Evolutionary conservation across 352 stramenopile species (phyloP), one percentile per base, ranked within the genome.

Genomic region (Globisporangium recalcitrans): DNA sequence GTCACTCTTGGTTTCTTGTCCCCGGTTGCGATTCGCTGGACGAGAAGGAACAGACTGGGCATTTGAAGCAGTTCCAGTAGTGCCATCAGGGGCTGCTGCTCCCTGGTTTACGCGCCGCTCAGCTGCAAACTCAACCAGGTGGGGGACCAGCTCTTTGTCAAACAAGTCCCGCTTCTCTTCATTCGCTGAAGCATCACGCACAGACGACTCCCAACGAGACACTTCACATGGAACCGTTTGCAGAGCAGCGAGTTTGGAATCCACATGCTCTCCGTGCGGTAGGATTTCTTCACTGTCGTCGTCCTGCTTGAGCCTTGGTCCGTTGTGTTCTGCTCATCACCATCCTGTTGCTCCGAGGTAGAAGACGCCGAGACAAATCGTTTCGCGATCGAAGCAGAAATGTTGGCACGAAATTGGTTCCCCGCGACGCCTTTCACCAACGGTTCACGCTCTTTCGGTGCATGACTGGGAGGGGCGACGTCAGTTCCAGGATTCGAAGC

Each of bases 181-280:
- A 4, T 52, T 11, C 26, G 19, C 29, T 29, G 65, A 70, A 51
- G 53, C 60, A 1, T 63, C 70, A 1, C 64, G 64, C 7, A 63
- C 67, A 6, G 71, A 84, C 22, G 19, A 40, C 11, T 56, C 47
- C 67, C 71, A 27, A 49, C 27, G 24, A 68, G 38, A 34, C 82
- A 90, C 38, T 90, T 88, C 1, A 91, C 76, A 40, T 77, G 82
- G 59, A 93, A 95, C 5, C 86, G 86, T 63, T 95, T 95, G 67
- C 86, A 93, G 0, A 95, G 70, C 22, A 95, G 51, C 9, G 73
- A 67, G 31, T 80, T 82, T 4, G 86, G 86, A 26, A 87, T 75
- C 82, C 84, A 95, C 10, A 64, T 29, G 55, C 60, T 73, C 63
- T 88, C 69, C 2, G 70, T 83, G 10, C 84, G 77, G 42, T 71